phyloP scores from a whole-genome alignment of 1,284 basidiomycete genomes.

The Leccinum subfulvum region DNA sequence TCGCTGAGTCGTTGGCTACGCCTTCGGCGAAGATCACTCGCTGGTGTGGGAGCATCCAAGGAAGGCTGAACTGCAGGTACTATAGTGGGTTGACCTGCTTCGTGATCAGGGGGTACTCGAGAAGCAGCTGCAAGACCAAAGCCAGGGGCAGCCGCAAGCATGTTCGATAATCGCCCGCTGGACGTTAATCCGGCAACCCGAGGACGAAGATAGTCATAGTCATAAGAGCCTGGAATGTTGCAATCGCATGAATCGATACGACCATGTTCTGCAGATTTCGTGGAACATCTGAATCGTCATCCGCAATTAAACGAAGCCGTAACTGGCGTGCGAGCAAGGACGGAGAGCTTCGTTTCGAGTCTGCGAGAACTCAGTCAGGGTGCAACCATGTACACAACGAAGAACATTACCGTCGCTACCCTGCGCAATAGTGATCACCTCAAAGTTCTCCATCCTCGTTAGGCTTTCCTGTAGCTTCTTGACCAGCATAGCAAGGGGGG shows the following conservation, averaged over 20 bases:
- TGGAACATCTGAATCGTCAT: conserved; percentile 84
- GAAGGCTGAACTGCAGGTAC: conserved; percentile 30
- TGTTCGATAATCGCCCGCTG: conserved; percentile 73
- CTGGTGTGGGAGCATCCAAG: conserved; percentile 30
- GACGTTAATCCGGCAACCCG: conserved; percentile 77
- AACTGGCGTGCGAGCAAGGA: conserved; percentile 86
- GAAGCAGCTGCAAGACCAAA: conserved; percentile 45
- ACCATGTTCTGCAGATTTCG: conserved; percentile 85
- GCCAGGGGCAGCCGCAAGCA: conserved; percentile 84
- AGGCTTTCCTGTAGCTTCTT: conserved; percentile 94
- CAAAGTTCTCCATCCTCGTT: conserved; percentile 91
- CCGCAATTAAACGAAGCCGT: conserved; percentile 83
- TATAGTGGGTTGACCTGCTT: conserved; percentile 22
- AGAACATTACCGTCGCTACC: conserved; percentile 60
- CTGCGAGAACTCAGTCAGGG: conserved; percentile 37
- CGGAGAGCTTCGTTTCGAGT: conserved; percentile 83
- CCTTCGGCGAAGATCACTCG: conserved; percentile 53
- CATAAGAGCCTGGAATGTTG: conserved; percentile 88
- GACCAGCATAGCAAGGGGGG: conserved; percentile 79
- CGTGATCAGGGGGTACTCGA: conserved; percentile 24
- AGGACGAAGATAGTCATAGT: conserved; percentile 85
- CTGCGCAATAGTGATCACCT: conserved; percentile 84
- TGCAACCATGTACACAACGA: conserved; percentile 1
- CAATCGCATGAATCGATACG: conserved; percentile 94
- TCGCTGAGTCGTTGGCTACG: conserved; percentile 83